A percentile compares a stretch with the other conserved stretches of the same genome.
These are phyloP conservation scores for Aspergillus haitiensis DNA, from an alignment of 495 filamentous ascomycete species.

Conservation along the genomic window DNA sequence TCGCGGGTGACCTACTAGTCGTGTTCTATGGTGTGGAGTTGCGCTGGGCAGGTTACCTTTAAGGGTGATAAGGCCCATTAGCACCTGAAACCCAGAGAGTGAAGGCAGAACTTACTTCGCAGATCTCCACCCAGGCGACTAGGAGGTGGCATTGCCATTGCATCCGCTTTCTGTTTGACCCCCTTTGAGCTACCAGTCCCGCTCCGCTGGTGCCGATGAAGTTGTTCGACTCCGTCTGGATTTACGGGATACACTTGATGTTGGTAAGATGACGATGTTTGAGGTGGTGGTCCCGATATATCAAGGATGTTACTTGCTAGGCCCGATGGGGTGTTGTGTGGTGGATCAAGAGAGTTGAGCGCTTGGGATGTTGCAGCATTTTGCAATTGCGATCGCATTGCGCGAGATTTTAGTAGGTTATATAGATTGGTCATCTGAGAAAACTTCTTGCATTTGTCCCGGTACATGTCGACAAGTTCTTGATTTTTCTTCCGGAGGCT, in stretches of 20 bases:
- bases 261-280: conserved; percentile 28
- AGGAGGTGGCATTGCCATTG: conserved; percentile 33
- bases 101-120: conserved; percentile 24
- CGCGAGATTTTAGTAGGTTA: conserved; percentile 73
- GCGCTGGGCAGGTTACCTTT: conserved; percentile 20
- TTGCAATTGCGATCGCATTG: conserved; percentile 67
- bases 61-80: neutral
- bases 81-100: neutral
- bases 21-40: conserved; percentile 28
- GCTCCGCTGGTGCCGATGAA: conserved; percentile 49
- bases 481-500: conserved; percentile 72
- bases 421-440: conserved; percentile 81
- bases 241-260: conserved; percentile 32
- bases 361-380: conserved; percentile 65
- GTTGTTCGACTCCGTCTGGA: conserved; percentile 41
- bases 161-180: conserved; percentile 20
- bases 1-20: conserved; percentile 19
- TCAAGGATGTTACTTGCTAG: conserved; percentile 17
- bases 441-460: conserved; percentile 75
- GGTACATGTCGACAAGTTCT: conserved; percentile 66
- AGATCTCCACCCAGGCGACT: conserved; percentile 21
- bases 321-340: conserved; percentile 18
- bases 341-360: conserved; percentile 40
- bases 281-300: conserved; percentile 24
- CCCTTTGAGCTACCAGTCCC: conserved; percentile 49